Conservation (phyloP, 306 rosid species). For the Pachyrhizus erosus region DNA sequence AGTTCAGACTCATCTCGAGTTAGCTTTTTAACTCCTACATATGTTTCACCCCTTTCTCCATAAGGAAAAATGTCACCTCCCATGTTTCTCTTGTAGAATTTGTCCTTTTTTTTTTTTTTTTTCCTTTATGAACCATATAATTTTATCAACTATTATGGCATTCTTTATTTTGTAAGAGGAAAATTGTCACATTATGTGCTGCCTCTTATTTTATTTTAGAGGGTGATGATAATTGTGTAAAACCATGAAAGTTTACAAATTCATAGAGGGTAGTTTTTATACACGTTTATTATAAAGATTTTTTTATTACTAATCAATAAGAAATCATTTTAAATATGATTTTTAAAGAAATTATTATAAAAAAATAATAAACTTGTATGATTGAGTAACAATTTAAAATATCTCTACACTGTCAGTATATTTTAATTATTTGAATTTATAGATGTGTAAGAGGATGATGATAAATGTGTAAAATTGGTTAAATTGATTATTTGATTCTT, state of each 20-base stretch:
- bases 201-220: neutral
- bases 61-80: neutral
- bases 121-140: neutral
- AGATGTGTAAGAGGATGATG: neutral
- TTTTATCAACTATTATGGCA: neutral
- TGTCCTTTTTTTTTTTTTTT: neutral
- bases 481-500: no score
- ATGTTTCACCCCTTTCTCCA: conserved; percentile 52
- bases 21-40: conserved; percentile 46
- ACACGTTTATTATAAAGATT: neutral
- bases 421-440: no score
- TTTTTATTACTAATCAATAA: no score
- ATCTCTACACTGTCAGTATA: no score
- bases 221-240: neutral
- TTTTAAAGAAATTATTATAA: no score
- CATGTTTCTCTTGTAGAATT: neutral
- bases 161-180: neutral
- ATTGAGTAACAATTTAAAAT: no score
- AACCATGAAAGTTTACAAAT: neutral
- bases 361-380: no score
- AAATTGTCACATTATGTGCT: neutral
- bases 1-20: conserved; percentile 57
- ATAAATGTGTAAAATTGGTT: neutral
- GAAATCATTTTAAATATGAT: no score
- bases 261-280: neutral